These are phyloP conservation scores for Kalanchoe fedtschenkoi DNA, from an alignment of 164 flowering plant species.

Conservation along the genomic window DNA sequence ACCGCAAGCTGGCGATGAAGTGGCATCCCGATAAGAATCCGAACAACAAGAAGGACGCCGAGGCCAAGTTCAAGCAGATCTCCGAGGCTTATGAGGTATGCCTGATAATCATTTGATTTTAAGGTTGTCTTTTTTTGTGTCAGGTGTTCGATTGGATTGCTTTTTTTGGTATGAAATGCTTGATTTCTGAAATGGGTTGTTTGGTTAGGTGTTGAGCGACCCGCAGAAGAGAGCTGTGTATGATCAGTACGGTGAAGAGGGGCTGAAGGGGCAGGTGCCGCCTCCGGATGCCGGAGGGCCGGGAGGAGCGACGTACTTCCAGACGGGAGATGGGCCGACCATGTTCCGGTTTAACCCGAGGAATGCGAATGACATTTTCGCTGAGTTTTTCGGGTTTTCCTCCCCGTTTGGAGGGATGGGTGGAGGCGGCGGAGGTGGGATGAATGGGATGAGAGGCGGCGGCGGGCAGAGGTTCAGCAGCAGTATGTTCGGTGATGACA, in stretches of 20 bases:
- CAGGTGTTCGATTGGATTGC: neutral
- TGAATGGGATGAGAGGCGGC: conserved; percentile 3
- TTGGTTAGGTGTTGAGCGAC: conserved; percentile 32
- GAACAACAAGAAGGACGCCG: conserved; percentile 44
- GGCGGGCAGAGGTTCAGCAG: conserved; percentile 17
- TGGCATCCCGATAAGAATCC: conserved; percentile 51
- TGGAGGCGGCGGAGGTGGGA: too few species aligned
- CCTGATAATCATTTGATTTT: neutral
- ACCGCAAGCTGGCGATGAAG: conserved; percentile 42
- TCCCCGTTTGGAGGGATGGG: conserved; percentile 26
- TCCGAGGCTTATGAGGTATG: conserved; percentile 47
- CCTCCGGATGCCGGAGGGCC: conserved; percentile 28
- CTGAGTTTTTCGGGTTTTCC: conserved; percentile 29
- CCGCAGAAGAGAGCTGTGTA: conserved; percentile 37
- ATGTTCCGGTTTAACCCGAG: conserved; percentile 31
- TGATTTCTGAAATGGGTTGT: neutral
- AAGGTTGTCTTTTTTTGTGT: neutral
- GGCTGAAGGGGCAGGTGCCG: conserved; percentile 34
- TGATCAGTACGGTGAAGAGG: conserved; percentile 42
- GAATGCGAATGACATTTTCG: conserved; percentile 29
- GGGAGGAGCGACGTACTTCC: conserved; percentile 27
- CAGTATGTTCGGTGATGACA: conserved; percentile 22
- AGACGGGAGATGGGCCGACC: conserved; percentile 29
- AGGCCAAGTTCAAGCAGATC: conserved; percentile 47
- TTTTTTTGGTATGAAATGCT: neutral